Evolutionary conservation across 208 protist genomes (phyloP).

Genomic region (Leishmania lainsoni): DNA sequence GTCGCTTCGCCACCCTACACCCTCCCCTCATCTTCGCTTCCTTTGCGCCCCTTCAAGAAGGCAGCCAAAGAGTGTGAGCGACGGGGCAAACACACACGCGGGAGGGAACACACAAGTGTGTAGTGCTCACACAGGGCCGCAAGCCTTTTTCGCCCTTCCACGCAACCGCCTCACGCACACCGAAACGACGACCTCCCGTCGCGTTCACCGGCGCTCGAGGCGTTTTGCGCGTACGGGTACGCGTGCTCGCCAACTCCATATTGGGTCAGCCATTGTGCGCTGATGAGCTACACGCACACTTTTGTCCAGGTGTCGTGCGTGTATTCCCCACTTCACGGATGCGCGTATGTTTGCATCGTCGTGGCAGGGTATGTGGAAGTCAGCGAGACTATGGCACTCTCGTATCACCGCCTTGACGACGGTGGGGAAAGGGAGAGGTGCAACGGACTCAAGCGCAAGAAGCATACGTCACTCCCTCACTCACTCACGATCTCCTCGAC

Average conservation of each 20-base stretch:
- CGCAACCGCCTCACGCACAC: neutral
- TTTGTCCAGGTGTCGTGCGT: neutral
- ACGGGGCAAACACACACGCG: neutral
- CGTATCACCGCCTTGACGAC: neutral
- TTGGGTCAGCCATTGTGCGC: neutral
- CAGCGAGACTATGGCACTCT: neutral
- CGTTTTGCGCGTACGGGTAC: neutral
- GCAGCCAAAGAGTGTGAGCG: neutral
- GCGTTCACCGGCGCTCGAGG: neutral
- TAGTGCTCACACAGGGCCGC: neutral
- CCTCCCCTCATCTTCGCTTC: neutral
- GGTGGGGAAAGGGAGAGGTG: neutral
- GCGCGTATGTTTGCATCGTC: neutral
- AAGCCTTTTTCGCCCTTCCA: neutral
- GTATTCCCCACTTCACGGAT: neutral
- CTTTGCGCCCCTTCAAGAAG: neutral
- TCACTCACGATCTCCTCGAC: no score
- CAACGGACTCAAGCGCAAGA: neutral
- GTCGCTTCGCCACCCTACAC: neutral
- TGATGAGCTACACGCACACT: neutral
- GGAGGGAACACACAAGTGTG: neutral
- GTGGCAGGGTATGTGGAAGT: neutral
- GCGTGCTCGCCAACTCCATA: neutral
- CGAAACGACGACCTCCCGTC: neutral
- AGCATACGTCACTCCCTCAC: neutral